These are phyloP conservation scores for Exophiala sideris DNA, from an alignment of 2,329 filamentous ascomycete genomes.

Conservation along the genomic window DNA sequence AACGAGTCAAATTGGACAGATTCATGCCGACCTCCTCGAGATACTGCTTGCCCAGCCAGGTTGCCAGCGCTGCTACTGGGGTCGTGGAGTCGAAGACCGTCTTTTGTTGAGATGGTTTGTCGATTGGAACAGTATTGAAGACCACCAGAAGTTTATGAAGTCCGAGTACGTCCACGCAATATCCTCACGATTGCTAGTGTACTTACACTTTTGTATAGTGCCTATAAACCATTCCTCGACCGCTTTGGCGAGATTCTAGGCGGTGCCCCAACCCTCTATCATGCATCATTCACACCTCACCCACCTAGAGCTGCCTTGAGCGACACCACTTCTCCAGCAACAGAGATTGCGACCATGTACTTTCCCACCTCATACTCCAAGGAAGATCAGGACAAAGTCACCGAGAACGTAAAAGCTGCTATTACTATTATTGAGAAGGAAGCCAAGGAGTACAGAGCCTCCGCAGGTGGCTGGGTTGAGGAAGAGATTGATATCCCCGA, in stretches of 20 bases:
- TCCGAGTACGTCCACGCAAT: constrained; percentile 9
- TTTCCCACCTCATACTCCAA: constrained; percentile 19
- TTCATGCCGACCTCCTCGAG: constrained; percentile 19
- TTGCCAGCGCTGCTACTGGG: constrained; percentile 27
- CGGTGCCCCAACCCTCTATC: constrained; percentile 11
- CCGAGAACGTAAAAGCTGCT: constrained; percentile 12
- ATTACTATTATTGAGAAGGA: constrained; percentile 16
- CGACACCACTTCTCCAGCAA: constrained; percentile 17
- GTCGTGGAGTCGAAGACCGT: constrained; percentile 26
- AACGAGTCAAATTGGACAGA: constrained; percentile 19
- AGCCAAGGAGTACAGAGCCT: constrained; percentile 21
- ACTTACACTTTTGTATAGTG: neutral
- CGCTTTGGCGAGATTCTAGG: constrained; percentile 23
- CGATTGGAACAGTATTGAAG: constrained; percentile 28
- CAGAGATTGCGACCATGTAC: constrained; percentile 25
- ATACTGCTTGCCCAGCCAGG: constrained; percentile 26
- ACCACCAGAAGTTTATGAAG: constrained; percentile 27
- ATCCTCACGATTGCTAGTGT: neutral
- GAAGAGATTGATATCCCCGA: constrained; percentile 32
- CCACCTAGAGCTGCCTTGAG: constrained; percentile 23
- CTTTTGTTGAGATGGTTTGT: constrained; percentile 26
- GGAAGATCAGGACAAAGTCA: constrained; percentile 16
- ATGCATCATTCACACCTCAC: constrained; percentile 26
- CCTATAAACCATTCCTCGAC: constrained; percentile 27
- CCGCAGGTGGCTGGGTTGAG: constrained; percentile 27